These are phyloP conservation scores for Porodaedalea pini DNA, from an alignment of 1,284 basidiomycete genomes.

Conservation along the genomic window DNA sequence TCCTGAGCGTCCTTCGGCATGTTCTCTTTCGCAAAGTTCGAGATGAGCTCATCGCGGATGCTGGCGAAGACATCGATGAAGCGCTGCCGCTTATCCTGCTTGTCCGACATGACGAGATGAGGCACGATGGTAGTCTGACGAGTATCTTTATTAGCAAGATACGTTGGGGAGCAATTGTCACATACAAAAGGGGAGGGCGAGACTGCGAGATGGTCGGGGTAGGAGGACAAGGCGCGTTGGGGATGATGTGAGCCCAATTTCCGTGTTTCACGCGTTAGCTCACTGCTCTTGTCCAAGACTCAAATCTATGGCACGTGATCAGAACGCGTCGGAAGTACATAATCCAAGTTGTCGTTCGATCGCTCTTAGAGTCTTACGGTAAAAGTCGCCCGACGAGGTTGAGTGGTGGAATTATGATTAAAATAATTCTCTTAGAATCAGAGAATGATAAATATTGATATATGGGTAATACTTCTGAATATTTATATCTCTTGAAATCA, in stretches of 20 bases:
- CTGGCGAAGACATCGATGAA: slow-evolving; percentile 31
- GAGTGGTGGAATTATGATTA: no score
- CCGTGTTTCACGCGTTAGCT: neutral
- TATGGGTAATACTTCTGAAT: no score
- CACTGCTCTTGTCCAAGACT: neutral
- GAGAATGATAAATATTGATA: no score
- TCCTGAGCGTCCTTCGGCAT: slow-evolving; percentile 63
- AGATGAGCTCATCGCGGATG: slow-evolving; percentile 37
- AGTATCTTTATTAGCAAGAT: neutral
- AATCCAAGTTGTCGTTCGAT: no score
- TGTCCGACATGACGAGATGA: neutral
- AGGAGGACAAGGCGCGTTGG: neutral
- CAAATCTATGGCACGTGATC: neutral
- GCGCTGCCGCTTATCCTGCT: slow-evolving; percentile 25
- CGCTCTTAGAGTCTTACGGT: no score
- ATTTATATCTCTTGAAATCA: no score
- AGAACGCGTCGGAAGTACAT: no score
- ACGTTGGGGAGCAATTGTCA: slow-evolving; percentile 5
- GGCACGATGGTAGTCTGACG: neutral
- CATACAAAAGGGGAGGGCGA: neutral
- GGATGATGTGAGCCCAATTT: neutral
- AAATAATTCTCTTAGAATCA: no score
- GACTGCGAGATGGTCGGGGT: neutral
- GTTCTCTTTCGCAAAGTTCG: slow-evolving; percentile 45
- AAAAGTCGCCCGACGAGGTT: no score